Evolutionary conservation across 345 rosid genomes (phyloP), one percentile per base, ranked within the genome.

Genomic region (Pugionium cornutum): DNA sequence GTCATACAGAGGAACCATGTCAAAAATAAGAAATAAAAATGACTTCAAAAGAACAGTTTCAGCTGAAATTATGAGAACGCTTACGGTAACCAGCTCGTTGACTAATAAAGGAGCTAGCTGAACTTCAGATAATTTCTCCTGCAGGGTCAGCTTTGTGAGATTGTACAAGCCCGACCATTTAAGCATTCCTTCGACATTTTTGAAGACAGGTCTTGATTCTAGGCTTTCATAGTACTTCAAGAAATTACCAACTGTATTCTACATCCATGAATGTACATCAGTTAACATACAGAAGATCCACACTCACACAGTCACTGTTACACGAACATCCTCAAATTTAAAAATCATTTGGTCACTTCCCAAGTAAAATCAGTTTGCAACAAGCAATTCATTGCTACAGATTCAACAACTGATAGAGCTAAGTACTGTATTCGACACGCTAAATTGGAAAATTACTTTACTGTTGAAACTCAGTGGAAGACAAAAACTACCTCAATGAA

Each of bases 121-220:
- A 49, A 35, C 58, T 34, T 70, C 76, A 62, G 73, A 31, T 75
- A 90, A 58, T 34, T 83, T 82, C 8, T 88, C 91, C n/a, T 69
- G 74, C 79, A 90, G 77, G 62, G 83, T 81, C 45, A 60, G 55
- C 41, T 76, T 72, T 2, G 99, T 94, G 75, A 90, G 96, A 77
- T 83, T 66, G 69, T 78, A 83, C 78, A 94, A 73, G 52, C 84
- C 95, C 18, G 86, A 80, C 97, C 99, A 94, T 60, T 85, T 77
- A 45, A 94, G 92, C 99, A 94, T 90, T 77, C 57, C 87, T 27
- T 90, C 99, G 42, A 94, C 96, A 31, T 79, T 88, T 44, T 83
- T 78, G 44, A 94, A 94, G 58, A 80, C 60, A 0, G 99, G 97
- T 62, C 97, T 90, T 2, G 73, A 66, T 45, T 87, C 89, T 64